These are phyloP conservation scores for Blastomyces emzantsi DNA, from an alignment of 2,329 filamentous ascomycete genomes.

Conservation along the genomic window DNA sequence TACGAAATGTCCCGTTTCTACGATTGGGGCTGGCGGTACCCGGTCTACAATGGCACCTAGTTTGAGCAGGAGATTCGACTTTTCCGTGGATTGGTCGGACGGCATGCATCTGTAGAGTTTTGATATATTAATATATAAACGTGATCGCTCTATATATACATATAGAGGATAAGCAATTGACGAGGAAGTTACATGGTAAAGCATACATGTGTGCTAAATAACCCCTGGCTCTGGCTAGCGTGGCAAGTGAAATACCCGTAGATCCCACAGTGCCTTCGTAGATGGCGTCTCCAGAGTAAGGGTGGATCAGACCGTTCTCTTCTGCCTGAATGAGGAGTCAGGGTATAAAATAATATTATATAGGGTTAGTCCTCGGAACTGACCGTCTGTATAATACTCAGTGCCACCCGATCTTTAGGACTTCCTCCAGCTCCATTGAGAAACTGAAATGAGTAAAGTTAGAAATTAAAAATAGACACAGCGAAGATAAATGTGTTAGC, in stretches of 20 bases:
- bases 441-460: constrained; percentile 44
- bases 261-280: constrained; percentile 97
- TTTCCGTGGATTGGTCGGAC: constrained; percentile 79
- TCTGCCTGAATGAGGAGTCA: constrained; percentile 52
- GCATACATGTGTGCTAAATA: constrained; percentile 79
- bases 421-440: constrained; percentile 90
- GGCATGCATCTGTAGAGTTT: constrained; percentile 65
- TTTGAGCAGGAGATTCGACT: constrained; percentile 77
- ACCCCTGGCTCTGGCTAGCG: constrained; percentile 75
- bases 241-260: constrained; percentile 89
- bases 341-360: constrained; percentile 7
- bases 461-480: constrained; percentile 9
- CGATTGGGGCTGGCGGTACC: constrained; percentile 82
- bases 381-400: constrained; percentile 70
- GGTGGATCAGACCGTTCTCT: constrained; percentile 61
- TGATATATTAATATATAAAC: constrained; percentile 5
- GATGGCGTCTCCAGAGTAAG: constrained; percentile 80
- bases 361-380: constrained; percentile 9
- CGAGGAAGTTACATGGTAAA: not conserved
- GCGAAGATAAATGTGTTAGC: not conserved
- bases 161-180: not conserved
- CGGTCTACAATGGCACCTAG: constrained; percentile 89
- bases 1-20: constrained; percentile 89
- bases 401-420: constrained; percentile 89
- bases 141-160: not conserved